Conservation (phyloP, 805 yeast species). For the Komagataella mondaviorum region DNA sequence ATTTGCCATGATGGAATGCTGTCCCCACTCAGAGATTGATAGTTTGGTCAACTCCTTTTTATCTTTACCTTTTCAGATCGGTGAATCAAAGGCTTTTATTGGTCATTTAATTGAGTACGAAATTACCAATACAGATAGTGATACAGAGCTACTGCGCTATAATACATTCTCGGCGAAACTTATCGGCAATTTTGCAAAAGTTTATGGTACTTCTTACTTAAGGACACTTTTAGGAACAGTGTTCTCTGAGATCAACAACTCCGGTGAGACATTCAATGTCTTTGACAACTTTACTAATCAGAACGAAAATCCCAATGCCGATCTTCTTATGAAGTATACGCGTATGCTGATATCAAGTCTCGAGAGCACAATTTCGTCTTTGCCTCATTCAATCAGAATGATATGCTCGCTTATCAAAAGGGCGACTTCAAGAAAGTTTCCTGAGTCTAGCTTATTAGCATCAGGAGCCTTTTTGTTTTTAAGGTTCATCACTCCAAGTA, state of each 20-base stretch:
- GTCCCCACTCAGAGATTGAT: slow-evolving; percentile 59
- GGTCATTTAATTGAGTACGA: not conserved
- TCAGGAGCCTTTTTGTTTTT: slow-evolving; percentile 82
- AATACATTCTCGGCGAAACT: not conserved
- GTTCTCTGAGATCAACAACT: not conserved
- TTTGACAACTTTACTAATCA: slow-evolving; percentile 12
- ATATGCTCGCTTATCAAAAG: slow-evolving; percentile 55
- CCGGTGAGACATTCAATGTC: slow-evolving; percentile 1
- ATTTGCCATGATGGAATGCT: slow-evolving; percentile 39
- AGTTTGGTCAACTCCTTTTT: slow-evolving; percentile 48
- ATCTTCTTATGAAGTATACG: slow-evolving; percentile 30
- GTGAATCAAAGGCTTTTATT: not conserved
- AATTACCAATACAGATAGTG: not conserved
- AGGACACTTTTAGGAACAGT: not conserved
- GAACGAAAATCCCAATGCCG: slow-evolving; percentile 25
- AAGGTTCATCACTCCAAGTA: slow-evolving; percentile 76
- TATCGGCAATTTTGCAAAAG: not conserved
- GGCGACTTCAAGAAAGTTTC: slow-evolving; percentile 47
- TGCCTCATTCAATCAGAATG: slow-evolving; percentile 63
- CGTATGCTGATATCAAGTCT: not conserved
- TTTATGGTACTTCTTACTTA: not conserved
- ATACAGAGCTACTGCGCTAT: not conserved
- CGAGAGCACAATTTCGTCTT: not conserved
- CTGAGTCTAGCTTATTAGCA: slow-evolving; percentile 52
- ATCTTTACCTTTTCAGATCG: not conserved